These are phyloP conservation scores for Naganishia cerealis DNA, from an alignment of 1,284 basidiomycete species.

Conservation along the genomic window DNA sequence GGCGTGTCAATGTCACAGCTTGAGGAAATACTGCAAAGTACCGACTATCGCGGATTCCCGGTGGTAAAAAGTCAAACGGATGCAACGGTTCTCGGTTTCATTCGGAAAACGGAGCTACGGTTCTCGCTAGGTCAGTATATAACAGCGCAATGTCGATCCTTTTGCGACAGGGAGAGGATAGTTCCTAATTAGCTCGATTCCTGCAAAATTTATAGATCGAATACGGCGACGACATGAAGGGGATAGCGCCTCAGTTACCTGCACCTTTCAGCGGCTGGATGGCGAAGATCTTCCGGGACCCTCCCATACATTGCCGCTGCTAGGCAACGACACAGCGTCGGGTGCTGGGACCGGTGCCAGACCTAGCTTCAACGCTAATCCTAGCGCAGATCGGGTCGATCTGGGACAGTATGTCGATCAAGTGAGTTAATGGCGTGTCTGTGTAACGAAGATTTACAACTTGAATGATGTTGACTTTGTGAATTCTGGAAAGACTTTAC, in stretches of 20 bases:
- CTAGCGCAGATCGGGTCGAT: slow-evolving; percentile 59
- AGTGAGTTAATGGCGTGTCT: slow-evolving; percentile 56
- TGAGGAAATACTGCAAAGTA: slow-evolving; percentile 67
- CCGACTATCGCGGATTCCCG: slow-evolving; percentile 86
- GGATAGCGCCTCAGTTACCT: slow-evolving; percentile 57
- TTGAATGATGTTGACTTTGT: neutral
- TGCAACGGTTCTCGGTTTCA: slow-evolving; percentile 76
- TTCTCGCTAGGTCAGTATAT: slow-evolving; percentile 73
- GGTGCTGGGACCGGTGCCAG: neutral
- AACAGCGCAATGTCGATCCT: neutral
- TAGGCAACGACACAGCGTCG: neutral
- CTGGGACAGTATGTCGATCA: slow-evolving; percentile 91
- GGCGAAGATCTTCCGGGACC: slow-evolving; percentile 30
- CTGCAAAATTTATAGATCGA: slow-evolving; percentile 60
- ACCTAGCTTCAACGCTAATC: neutral
- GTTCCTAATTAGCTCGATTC: neutral
- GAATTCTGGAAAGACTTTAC: slow-evolving; percentile 68
- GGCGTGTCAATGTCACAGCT: slow-evolving; percentile 62
- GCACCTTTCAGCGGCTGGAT: slow-evolving; percentile 63
- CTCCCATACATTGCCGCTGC: neutral
- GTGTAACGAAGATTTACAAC: neutral
- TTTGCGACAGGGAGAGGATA: neutral
- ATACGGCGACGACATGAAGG: slow-evolving; percentile 46
- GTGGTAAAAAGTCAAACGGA: slow-evolving; percentile 63
- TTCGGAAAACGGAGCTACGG: slow-evolving; percentile 78